Percentiles rank a stretch among this genome's conserved stretches.
Conservation (phyloP, 2,329 filamentous ascomycete species). For the Xylariomycetidae sp. region DNA sequence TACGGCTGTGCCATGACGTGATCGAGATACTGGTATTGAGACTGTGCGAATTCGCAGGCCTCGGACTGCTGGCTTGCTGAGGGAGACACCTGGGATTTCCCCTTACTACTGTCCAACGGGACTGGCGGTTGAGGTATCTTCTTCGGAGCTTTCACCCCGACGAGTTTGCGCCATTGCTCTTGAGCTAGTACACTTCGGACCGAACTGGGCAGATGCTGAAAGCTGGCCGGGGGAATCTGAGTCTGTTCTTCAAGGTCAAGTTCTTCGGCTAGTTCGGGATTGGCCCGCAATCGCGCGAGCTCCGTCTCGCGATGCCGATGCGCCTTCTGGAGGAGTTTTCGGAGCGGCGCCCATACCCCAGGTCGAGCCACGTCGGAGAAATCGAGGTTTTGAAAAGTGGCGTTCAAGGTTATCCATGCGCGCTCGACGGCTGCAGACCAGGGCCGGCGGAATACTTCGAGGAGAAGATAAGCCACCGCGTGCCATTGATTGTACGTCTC, state of each 20-base stretch:
- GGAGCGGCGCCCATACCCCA: slow-evolving; percentile 49
- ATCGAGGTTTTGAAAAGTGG: slow-evolving; percentile 33
- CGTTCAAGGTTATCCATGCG: slow-evolving; percentile 43
- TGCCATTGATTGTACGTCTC: slow-evolving; percentile 58
- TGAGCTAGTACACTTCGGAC: slow-evolving; percentile 43
- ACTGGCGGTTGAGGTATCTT: slow-evolving; percentile 15
- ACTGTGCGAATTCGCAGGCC: slow-evolving; percentile 1
- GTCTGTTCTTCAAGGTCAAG: slow-evolving; percentile 46
- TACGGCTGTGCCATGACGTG: slow-evolving; percentile 33
- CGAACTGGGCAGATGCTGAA: slow-evolving; percentile 42
- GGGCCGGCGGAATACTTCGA: slow-evolving; percentile 44
- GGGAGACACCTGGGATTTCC: no score
- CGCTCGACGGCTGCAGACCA: slow-evolving; percentile 48
- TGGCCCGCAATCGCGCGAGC: slow-evolving; percentile 40
- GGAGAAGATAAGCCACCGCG: slow-evolving; percentile 50
- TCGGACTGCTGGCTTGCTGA: not conserved
- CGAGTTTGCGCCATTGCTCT: slow-evolving; percentile 47
- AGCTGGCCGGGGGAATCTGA: slow-evolving; percentile 38
- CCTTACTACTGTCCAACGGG: no score
- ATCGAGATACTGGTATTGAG: slow-evolving; percentile 29
- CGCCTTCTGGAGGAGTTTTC: slow-evolving; percentile 49
- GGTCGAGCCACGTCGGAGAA: slow-evolving; percentile 40
- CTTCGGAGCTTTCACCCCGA: slow-evolving; percentile 28
- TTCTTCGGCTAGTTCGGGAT: slow-evolving; percentile 44
- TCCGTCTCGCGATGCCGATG: slow-evolving; percentile 47